These are phyloP conservation scores for Cyclotella atomus DNA, from an alignment of 108 stramenopile species.

Conservation along the genomic window DNA sequence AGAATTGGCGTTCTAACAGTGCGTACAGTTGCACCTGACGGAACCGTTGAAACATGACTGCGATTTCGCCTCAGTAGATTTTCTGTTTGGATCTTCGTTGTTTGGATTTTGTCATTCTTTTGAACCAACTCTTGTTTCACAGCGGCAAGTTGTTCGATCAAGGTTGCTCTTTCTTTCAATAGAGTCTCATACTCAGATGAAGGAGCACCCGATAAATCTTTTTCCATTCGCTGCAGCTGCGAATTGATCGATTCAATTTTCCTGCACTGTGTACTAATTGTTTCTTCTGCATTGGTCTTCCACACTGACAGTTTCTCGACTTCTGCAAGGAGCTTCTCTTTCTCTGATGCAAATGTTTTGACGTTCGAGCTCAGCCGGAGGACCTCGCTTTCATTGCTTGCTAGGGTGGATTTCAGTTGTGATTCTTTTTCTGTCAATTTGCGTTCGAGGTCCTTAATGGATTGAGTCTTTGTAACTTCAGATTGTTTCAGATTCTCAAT, in stretches of 20 bases:
- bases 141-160: slow-evolving; percentile 19
- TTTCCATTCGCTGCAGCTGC: neutral
- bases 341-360: slow-evolving; percentile 27
- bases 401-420: neutral
- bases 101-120: slow-evolving; percentile 24
- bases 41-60: neutral
- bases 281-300: slow-evolving; percentile 18
- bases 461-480: slow-evolving; percentile 14
- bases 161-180: slow-evolving; percentile 1
- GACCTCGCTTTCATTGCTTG: slow-evolving; percentile 18
- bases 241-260: slow-evolving; percentile 13
- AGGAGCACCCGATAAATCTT: slow-evolving; percentile 3
- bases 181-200: slow-evolving; percentile 7
- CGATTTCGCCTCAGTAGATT: slow-evolving; percentile 19
- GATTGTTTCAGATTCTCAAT: slow-evolving; percentile 11
- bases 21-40: slow-evolving; percentile 5
- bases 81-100: slow-evolving; percentile 23
- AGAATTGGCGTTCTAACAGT: slow-evolving; percentile 13
- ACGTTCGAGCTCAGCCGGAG: slow-evolving; percentile 15
- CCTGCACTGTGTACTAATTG: slow-evolving; percentile 13
- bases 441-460: slow-evolving; percentile 17
- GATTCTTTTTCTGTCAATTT: slow-evolving; percentile 21
- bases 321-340: slow-evolving; percentile 21
- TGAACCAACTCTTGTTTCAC: slow-evolving; percentile 25
- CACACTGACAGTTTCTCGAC: slow-evolving; percentile 25